Evolutionary conservation across 768 basidiomycete genomes (phyloP), one percentile per base, ranked within the genome.

Genomic region (Paxillus ammoniavirescens): DNA sequence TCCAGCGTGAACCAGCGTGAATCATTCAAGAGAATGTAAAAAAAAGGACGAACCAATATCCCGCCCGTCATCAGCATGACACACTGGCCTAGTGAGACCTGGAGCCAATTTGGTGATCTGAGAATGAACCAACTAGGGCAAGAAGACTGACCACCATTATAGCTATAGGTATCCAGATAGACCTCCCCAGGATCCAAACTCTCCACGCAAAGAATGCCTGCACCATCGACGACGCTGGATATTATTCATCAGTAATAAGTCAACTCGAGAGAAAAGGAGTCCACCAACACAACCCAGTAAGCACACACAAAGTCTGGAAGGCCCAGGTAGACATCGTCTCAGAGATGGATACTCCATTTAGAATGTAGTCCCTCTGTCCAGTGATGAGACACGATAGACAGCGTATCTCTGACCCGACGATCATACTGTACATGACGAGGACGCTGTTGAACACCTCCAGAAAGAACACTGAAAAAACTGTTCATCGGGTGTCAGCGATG

Each of bases 171-270:
- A 56, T 41, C 45, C 38, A 56, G 23, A 48, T 2, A 8, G 52
- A 56, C 3, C 8, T 36, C 18, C 55, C 52, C 21, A 54, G 46
- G 5, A 54, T 21, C 52, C 55, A 56, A 10, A 55, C 55, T 8
- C 55, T 56, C 52, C 52, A 48, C 9, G 47, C 55, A 48, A 54
- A 56, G 31, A 56, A 56, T 17, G 36, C 28, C 28, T 56, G 52
- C 6, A 48, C 53, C 18, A 44, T 26, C 13, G 47, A 56, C 2
- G 55, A 54, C 10, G 55, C 55, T 56, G 8, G 30, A n/a, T 31
- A 18, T 14, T 18, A 26, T 47, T 5, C 18, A 28, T 40, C 28
- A 44, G 8, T 40, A 10, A 31, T 3, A 2, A 4, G 9, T 23
- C 18, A 21, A 37, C 6, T 8, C 36, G n/a, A 30, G 36, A 41